A percentile compares a stretch with the other conserved stretches of the same genome.
Evolutionary conservation across 768 basidiomycete genomes (phyloP).

Genomic region (Lanmaoa rubissima): DNA sequence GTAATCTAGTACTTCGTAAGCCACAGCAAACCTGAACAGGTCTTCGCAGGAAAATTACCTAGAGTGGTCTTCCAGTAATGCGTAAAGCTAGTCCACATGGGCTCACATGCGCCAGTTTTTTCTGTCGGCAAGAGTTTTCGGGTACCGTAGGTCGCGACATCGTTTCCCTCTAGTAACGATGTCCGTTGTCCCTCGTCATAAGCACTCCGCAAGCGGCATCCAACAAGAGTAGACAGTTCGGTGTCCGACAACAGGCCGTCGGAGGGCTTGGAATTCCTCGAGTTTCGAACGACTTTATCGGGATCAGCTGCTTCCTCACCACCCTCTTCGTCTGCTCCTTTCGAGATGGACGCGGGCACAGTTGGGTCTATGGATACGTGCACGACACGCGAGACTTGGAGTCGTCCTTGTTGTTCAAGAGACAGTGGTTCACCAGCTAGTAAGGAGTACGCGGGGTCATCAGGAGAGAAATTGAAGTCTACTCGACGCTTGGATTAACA

Average conservation of each 20-base stretch:
- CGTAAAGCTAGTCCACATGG: slow-evolving; percentile 87
- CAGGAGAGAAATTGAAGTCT: slow-evolving; percentile 93
- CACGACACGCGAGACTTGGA: slow-evolving; percentile 67
- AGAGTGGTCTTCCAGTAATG: slow-evolving; percentile 82
- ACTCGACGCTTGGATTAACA: neutral
- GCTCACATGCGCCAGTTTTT: slow-evolving; percentile 63
- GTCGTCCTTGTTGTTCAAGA: slow-evolving; percentile 46
- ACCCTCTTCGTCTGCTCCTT: slow-evolving; percentile 36
- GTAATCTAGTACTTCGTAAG: slow-evolving; percentile 61
- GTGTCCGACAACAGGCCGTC: slow-evolving; percentile 69
- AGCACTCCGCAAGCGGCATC: slow-evolving; percentile 53
- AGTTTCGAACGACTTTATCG: slow-evolving; percentile 70
- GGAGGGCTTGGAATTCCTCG: slow-evolving; percentile 51
- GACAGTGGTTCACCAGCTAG: slow-evolving; percentile 62
- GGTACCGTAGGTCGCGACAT: slow-evolving; percentile 48
- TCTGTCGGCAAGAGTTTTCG: slow-evolving; percentile 40
- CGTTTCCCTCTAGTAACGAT: slow-evolving; percentile 10
- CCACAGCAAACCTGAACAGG: neutral
- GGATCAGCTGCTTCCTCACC: slow-evolving; percentile 50
- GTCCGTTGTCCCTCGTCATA: slow-evolving; percentile 56
- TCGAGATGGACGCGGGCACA: slow-evolving; percentile 33
- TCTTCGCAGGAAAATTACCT: slow-evolving; percentile 43
- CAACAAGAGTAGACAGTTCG: slow-evolving; percentile 50
- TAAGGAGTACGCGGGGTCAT: slow-evolving; percentile 80
- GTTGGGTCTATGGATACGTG: slow-evolving; percentile 67